Percentiles rank a stretch among this genome's conserved stretches.
Evolutionary conservation across 352 stramenopile genomes (phyloP).

Genomic region (Phytophthora tentaculata): DNA sequence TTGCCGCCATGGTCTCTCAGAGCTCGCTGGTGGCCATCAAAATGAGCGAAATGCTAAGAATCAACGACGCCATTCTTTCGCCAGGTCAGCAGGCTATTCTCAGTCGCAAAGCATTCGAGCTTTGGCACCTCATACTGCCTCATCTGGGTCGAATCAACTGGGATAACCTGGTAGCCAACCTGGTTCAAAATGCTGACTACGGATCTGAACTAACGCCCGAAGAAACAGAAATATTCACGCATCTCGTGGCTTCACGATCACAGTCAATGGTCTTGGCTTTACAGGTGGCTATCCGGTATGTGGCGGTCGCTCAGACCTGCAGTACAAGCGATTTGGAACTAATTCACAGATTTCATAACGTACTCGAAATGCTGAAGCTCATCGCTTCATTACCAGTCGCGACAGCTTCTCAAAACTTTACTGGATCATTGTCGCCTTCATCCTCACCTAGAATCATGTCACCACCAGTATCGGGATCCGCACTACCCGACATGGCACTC

Average conservation of each 20-base stretch:
- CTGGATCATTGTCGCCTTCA: slow-evolving; percentile 20
- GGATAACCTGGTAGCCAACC: slow-evolving; percentile 52
- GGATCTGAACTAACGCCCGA: slow-evolving; percentile 42
- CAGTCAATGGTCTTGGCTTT: slow-evolving; percentile 54
- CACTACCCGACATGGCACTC: slow-evolving; percentile 28
- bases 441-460: slow-evolving; percentile 19
- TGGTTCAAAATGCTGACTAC: slow-evolving; percentile 62
- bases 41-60: slow-evolving; percentile 17
- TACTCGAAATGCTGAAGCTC: slow-evolving; percentile 44
- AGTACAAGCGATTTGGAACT: slow-evolving; percentile 35
- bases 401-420: slow-evolving; percentile 18
- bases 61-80: slow-evolving; percentile 44
- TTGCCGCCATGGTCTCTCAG: slow-evolving; percentile 64
- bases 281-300: slow-evolving; percentile 40
- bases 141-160: slow-evolving; percentile 68
- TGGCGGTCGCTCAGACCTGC: slow-evolving; percentile 40
- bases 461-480: slow-evolving; percentile 22
- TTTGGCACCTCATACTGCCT: slow-evolving; percentile 68
- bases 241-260: slow-evolving; percentile 46
- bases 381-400: slow-evolving; percentile 28
- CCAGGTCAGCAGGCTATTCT: slow-evolving; percentile 45
- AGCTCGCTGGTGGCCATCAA: slow-evolving; percentile 35
- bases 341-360: slow-evolving; percentile 29
- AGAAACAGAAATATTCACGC: slow-evolving; percentile 71
- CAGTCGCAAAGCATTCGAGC: slow-evolving; percentile 55